Evolutionary conservation across 2,329 filamentous ascomycete genomes (phyloP).

Genomic region (Sclerotinia trifoliorum): DNA sequence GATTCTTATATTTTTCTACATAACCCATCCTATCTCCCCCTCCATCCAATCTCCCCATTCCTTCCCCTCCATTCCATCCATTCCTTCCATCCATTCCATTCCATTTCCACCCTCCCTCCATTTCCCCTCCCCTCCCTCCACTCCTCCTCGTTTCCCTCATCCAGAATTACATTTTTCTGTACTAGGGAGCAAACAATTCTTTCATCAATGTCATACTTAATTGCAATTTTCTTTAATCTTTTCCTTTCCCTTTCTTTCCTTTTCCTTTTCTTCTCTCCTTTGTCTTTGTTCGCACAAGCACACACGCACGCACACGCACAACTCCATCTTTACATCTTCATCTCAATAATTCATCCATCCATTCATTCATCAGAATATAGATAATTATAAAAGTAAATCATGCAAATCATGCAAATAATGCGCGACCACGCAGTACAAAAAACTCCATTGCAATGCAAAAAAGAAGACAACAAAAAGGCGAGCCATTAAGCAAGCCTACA

Average conservation of each 20-base stretch:
- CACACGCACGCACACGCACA: not conserved
- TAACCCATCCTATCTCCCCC: too few relatives aligned
- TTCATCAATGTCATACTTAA: not conserved
- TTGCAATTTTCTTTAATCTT: not conserved
- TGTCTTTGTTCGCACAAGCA: not conserved
- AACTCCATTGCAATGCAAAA: slow-evolving; percentile 12
- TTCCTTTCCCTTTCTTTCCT: too few relatives aligned
- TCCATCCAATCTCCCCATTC: too few relatives aligned
- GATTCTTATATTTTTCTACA: too few relatives aligned
- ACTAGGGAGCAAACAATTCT: not conserved
- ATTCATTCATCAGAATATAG: slow-evolving; percentile 1
- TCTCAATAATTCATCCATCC: too few relatives aligned
- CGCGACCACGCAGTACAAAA: not conserved
- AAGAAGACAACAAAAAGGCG: not conserved
- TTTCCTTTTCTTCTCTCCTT: not conserved
- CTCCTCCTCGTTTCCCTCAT: too few relatives aligned
- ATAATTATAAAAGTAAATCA: not conserved
- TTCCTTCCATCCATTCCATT: too few relatives aligned
- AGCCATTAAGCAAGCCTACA: not conserved
- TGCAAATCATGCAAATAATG: not conserved
- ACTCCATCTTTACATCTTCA: too few relatives aligned
- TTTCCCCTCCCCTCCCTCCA: too few relatives aligned
- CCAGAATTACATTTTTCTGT: too few relatives aligned
- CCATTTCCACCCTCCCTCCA: too few relatives aligned
- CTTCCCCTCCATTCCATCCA: too few relatives aligned